These are phyloP conservation scores for Naganishia sp. DNA, from an alignment of 1,284 basidiomycete species.

Conservation along the genomic window DNA sequence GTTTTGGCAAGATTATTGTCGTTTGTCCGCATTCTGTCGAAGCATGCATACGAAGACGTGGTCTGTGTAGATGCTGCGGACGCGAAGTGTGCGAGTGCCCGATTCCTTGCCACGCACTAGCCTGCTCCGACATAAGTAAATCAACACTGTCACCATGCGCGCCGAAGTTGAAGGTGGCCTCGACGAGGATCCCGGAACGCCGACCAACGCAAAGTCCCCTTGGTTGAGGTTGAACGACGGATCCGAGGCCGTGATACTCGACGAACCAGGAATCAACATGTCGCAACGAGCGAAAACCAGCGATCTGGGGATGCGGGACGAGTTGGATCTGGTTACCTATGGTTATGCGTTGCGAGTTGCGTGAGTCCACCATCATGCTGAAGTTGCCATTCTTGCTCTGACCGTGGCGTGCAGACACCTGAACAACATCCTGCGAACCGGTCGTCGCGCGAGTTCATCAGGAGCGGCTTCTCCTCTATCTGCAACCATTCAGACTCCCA, in stretches of 20 bases:
- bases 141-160: constrained; percentile 1
- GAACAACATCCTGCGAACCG: constrained; percentile 21
- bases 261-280: constrained; percentile 10
- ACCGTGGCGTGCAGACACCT: constrained; percentile 11
- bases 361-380: constrained; percentile 37
- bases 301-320: constrained; percentile 37
- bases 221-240: constrained; percentile 27
- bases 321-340: constrained; percentile 48
- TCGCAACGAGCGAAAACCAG: constrained; percentile 14
- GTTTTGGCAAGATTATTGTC: too few relatives aligned
- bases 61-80: too few relatives aligned
- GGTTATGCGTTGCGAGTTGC: constrained; percentile 49
- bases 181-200: constrained; percentile 9
- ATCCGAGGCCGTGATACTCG: constrained; percentile 3
- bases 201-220: constrained; percentile 12
- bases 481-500: constrained; percentile 1
- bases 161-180: constrained; percentile 15
- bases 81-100: too few relatives aligned
- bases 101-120: too few relatives aligned
- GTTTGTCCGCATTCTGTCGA: too few relatives aligned
- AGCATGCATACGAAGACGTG: too few relatives aligned
- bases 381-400: not conserved
- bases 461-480: constrained; percentile 16
- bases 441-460: constrained; percentile 6
- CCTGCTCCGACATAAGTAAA: not conserved